Base-by-base conservation (phyloP, 2,329 filamentous ascomycete species). In the Trichoderma sp. region DNA sequence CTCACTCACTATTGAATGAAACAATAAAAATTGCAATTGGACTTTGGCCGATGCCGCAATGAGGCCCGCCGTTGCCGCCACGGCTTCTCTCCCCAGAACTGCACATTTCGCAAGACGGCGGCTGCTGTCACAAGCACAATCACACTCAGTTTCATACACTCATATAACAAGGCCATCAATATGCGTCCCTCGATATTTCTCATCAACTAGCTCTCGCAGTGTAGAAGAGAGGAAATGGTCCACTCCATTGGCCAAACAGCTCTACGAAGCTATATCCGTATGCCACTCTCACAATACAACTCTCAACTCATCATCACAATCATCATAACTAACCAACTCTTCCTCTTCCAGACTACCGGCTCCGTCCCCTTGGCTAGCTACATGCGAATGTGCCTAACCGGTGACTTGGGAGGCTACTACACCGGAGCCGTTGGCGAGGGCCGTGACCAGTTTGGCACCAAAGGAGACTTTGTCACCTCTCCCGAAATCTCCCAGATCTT, bases 351-450 rank as follows among this genome's bases (percentile, higher is more conserved):
- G 84, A 82, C 92, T 53, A 98, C 96, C 12, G 96, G 96, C 0
- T 95, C 96, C 4, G 90, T 98, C 32, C 93, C 96, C 1, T 88
- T 99, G 73, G 95, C 96, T 6, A 92, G 94, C 67, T 99, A 95
- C 81, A 99, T 99, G 96, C 95, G 96, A 79, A 97, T 98, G 91
- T 98, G 95, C 80, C 88, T 99, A 74, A 99, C 96, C 1, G 93
- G 93, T 12, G 93, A 96, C 73, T 84, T 94, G 50, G 94, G 94
- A 72, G 96, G 96, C 68, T 99, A 99, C 84, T 99, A 99, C 82
- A 98, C 94, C 0, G 89, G 91, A 6, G 88, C 90, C 28, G 87
- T 91, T 57, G 86, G 87, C 9, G 83, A 89, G 72, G 90, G 88
- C 23, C 88, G 91, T 61, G 95, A 98, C 78, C 95, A 95, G 74